Evolutionary conservation across 768 basidiomycete species (phyloP), one percentile per base, ranked within the genome.

Genomic region (Xerocomellus amylosporus): DNA sequence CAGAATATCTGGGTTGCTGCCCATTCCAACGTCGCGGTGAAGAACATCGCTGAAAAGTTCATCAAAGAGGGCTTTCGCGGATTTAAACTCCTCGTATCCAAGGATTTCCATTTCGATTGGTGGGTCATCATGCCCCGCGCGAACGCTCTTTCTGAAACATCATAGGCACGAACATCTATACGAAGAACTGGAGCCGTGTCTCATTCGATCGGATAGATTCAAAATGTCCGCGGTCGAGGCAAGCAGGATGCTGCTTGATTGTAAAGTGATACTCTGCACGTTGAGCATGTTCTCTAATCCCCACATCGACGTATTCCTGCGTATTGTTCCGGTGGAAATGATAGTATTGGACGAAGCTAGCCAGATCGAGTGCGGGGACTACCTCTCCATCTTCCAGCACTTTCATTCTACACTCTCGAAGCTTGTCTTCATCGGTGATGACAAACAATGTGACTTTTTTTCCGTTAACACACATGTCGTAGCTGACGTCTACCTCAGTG

Each of bases 131-230:
- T 28, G 10, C 46, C 20, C n/a, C 10, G 9, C 7, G 7, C 9
- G 17, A 38, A n/a, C 19, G 14, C 24, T 8, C 40, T 36, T 28
- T 37, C 36, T 53, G 36, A 63, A 8, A 12, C 20, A 28, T 34
- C 8, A 14, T 39, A 80, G 80, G 80, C 80, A 82, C 28, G 81
- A 82, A 49, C 75, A 81, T 57, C 65, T 81, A 0, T 82, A 81
- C 56, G 56, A 64, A 24, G 42, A 65, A 17, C 58, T 80, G 14
- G 58, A 66, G 20, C 17, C 24, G 0, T 65, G 70, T 22, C 46
- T 82, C 34, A 74, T 81, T 39, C 64, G 70, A 22, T 71, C 75
- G 1, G 74, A 76, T 34, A 43, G 37, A 0, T 70, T 77, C 48
- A 22, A 34, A 2, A 53, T 26, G 2, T 38, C 60, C 26, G 8